Percentiles rank a stretch among this genome's conserved stretches.
Evolutionary conservation across 192 early-diverging fungal species (phyloP).

Genomic region (Coemansia sp.): DNA sequence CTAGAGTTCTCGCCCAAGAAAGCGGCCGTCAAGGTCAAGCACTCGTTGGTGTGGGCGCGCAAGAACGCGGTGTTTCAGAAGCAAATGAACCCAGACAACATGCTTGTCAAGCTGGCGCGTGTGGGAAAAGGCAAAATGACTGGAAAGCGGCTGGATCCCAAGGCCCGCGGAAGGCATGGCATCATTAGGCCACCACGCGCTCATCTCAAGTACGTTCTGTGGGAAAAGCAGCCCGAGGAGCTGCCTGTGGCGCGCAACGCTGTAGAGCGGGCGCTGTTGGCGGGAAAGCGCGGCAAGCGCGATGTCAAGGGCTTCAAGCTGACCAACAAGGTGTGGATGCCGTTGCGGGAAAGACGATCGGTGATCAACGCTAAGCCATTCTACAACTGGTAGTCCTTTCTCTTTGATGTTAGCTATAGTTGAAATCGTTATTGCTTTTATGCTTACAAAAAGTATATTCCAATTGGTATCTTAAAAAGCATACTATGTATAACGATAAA

Average conservation of each 20-base stretch:
- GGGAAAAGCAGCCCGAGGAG: slow-evolving; percentile 57
- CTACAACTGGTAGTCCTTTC: slow-evolving; percentile 73
- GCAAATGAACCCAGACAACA: slow-evolving; percentile 63
- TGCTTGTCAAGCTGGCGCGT: slow-evolving; percentile 73
- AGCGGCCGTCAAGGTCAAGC: slow-evolving; percentile 62
- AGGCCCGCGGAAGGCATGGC: slow-evolving; percentile 79
- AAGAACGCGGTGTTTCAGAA: slow-evolving; percentile 69
- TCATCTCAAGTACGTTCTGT: slow-evolving; percentile 83
- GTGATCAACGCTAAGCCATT: slow-evolving; percentile 68
- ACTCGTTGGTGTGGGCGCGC: slow-evolving; percentile 70
- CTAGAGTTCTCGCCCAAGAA: slow-evolving; percentile 77
- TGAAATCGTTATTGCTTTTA: no score
- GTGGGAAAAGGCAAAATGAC: slow-evolving; percentile 81
- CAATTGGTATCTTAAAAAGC: no score
- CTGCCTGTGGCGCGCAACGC: slow-evolving; percentile 23
- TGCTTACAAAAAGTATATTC: no score
- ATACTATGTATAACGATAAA: no score
- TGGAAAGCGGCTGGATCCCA: slow-evolving; percentile 71
- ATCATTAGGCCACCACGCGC: slow-evolving; percentile 74
- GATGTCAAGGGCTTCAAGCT: slow-evolving; percentile 68
- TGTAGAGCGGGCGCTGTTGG: slow-evolving; percentile 33
- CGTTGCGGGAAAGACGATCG: slow-evolving; percentile 70
- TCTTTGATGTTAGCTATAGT: no score
- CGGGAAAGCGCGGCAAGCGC: slow-evolving; percentile 40
- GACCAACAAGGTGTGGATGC: slow-evolving; percentile 71